These are phyloP conservation scores for Rhizopus microsporus DNA, from an alignment of 371 early-diverging fungal species.

Conservation along the genomic window DNA sequence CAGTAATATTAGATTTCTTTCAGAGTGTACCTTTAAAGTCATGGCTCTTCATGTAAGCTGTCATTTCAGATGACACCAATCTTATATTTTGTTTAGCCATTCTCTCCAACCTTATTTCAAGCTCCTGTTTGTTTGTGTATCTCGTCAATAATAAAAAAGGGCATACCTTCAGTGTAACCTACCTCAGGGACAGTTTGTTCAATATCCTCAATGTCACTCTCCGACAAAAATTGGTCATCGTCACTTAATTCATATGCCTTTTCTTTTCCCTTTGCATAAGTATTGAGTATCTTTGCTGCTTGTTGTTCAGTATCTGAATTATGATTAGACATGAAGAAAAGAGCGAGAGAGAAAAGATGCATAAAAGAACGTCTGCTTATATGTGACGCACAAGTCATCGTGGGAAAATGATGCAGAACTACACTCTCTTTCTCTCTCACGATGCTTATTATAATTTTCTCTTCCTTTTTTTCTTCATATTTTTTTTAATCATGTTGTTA, in stretches of 20 bases:
- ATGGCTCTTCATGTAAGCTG: slow-evolving; percentile 4
- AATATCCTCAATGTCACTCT: neutral
- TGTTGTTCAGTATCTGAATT: neutral
- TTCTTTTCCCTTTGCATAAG: neutral
- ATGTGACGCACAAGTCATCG: too few relatives aligned
- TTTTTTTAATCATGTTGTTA: slow-evolving; percentile 6
- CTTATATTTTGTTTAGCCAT: slow-evolving; percentile 10
- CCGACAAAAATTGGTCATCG: neutral
- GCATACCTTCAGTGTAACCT: neutral
- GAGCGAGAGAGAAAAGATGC: neutral
- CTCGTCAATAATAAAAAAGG: neutral
- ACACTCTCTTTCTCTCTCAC: too few relatives aligned
- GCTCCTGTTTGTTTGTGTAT: neutral
- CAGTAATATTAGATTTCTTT: neutral
- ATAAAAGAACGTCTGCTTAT: neutral
- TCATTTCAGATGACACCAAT: slow-evolving; percentile 13
- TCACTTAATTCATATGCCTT: neutral
- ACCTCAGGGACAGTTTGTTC: slow-evolving; percentile 1
- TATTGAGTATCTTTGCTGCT: neutral
- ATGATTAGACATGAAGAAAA: neutral
- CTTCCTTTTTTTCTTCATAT: neutral
- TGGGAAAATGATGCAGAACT: too few relatives aligned
- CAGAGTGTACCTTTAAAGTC: slow-evolving; percentile 15
- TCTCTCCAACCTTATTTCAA: slow-evolving; percentile 9
- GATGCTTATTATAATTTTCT: too few relatives aligned